These are phyloP conservation scores for Fusarium haematococcum DNA, from an alignment of 2,329 filamentous ascomycete species.

Conservation along the genomic window DNA sequence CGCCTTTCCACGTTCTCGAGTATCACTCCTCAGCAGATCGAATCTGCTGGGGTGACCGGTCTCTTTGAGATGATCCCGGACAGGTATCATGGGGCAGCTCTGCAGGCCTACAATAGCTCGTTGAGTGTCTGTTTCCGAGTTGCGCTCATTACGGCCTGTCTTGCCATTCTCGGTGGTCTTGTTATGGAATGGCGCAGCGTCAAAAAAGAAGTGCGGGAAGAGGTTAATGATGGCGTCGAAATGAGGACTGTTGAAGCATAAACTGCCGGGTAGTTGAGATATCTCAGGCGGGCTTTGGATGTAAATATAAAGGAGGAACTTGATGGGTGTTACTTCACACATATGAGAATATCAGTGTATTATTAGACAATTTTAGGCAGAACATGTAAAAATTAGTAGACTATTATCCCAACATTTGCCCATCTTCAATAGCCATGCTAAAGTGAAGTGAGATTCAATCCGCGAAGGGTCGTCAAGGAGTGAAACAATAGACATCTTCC, in stretches of 20 bases:
- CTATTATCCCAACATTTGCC: background rate
- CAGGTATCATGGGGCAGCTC: constrained; percentile 9
- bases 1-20: constrained; percentile 9
- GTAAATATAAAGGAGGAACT: background rate
- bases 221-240: background rate
- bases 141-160: constrained; percentile 59
- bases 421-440: background rate
- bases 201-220: constrained; percentile 1
- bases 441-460: background rate
- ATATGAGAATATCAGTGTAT: background rate
- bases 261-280: background rate
- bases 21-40: constrained; percentile 18
- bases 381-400: background rate
- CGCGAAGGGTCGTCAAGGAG: background rate
- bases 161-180: constrained; percentile 62
- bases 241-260: background rate
- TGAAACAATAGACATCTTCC: background rate
- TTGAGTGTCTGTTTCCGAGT: constrained; percentile 67
- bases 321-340: background rate
- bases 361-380: background rate
- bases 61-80: constrained; percentile 10
- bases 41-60: constrained; percentile 13
- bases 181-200: constrained; percentile 56
- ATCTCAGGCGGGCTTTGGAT: background rate
- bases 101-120: constrained; percentile 66